Base-by-base conservation (phyloP, 352 stramenopile genomes). In the Phytophthora constricta region DNA sequence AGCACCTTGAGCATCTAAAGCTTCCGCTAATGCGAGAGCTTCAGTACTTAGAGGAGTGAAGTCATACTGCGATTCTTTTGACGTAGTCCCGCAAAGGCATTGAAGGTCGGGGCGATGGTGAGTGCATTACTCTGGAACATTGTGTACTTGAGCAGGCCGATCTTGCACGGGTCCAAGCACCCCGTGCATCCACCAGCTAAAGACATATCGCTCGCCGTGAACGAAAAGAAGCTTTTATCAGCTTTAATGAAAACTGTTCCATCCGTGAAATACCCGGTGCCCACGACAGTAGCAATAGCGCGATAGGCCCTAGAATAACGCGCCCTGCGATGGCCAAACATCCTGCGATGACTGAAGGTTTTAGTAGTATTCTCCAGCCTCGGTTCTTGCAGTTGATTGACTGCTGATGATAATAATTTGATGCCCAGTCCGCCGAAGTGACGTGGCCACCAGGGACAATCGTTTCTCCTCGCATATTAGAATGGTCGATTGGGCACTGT, bases 81-180 rank as follows among this genome's bases (percentile, higher is more conserved):
- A 13, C 42, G 28, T 3, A 56, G 23, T 1, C 41, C 59, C 1
- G 52, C 57, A 20, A 71, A 60, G 3, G 42, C 56, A 23, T 65
- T 65, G 34, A 62, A 71, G 4, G 50, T 33, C 20, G 63, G 63
- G 9, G 57, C 48, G 23, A 54, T 71, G 1, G 58, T 37, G 41
- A 71, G 47, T 7, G 41, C 51, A 2, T 28, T 60, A 14, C 48
- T 31, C 19, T 64, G 57, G 49, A 71, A 71, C 20, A 61, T 25
- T 8, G 41, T 20, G 46, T 64, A 69, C 61, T 69, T 69, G 33
- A 69, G 52, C 20, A 69, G 27, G 10, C 45, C 43, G n/a, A 64
- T 69, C 41, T 63, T 62, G 47, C 61, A 69, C 4, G 52, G 45
- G 20, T 43, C 54, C 31, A 62, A 56, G 25, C 60, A 68, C 1